Evolutionary conservation across 2,329 filamentous ascomycete genomes (phyloP).

Genomic region (Camillea tinctor): DNA sequence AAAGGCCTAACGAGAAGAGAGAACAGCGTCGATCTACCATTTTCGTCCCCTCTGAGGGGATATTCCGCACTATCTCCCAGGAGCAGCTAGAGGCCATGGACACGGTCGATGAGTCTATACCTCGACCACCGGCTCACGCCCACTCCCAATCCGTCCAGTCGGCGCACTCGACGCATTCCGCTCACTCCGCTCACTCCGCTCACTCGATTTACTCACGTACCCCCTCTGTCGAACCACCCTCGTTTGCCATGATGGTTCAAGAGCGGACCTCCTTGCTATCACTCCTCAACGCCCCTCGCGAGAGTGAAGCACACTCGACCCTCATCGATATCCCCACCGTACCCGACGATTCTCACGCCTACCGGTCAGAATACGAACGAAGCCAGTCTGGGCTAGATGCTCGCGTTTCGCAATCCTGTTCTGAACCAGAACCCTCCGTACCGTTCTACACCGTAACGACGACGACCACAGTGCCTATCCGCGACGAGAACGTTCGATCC

Average conservation of each 20-base stretch:
- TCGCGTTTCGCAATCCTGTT: conserved; percentile 38
- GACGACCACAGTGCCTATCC: conserved; percentile 53
- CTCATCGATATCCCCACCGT: conserved; percentile 43
- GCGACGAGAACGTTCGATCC: conserved; percentile 40
- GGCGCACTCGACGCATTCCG: conserved; percentile 43
- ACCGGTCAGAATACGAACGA: conserved; percentile 1
- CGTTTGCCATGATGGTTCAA: conserved; percentile 54
- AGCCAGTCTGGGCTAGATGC: conserved; percentile 12
- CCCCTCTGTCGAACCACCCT: conserved; percentile 61
- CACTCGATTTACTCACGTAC: conserved; percentile 52
- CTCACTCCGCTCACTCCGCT: conserved; percentile 52
- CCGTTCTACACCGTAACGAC: conserved; percentile 48
- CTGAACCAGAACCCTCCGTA: conserved; percentile 36
- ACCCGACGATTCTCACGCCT: conserved; percentile 27
- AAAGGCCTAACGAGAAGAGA: conserved; percentile 14
- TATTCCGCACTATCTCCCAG: conserved; percentile 60
- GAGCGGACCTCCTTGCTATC: conserved; percentile 60
- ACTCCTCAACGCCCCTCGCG: conserved; percentile 56
- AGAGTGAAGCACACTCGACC: conserved; percentile 36
- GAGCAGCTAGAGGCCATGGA: conserved; percentile 48
- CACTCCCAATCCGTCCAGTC: conserved; percentile 34
- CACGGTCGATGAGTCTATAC: conserved; percentile 28
- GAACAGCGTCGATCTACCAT: conserved; percentile 51
- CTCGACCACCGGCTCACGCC: conserved; percentile 32
- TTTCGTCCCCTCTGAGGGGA: conserved; percentile 61